Evolutionary conservation across 2,329 filamentous ascomycete genomes (phyloP), one percentile per base, ranked within the genome.

Genomic region (Penicillium olsonii): DNA sequence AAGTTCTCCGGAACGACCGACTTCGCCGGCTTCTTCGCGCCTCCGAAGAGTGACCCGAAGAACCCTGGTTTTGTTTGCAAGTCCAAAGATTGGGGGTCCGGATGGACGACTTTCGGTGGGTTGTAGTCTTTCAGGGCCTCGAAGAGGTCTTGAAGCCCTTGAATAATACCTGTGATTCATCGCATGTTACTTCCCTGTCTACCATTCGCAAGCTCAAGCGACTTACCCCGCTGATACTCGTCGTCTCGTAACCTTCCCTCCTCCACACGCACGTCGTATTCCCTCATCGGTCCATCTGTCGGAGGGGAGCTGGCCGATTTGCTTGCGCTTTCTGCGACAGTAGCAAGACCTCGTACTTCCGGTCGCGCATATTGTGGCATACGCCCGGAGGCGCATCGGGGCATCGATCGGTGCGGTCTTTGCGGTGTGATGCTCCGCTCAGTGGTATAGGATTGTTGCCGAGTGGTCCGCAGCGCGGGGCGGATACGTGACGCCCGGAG

Each of bases 71-170:
- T 79, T 49, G 78, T 77, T 45, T 73, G 71, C 0, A 77, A 75
- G 44, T 83, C 77, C 6, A 85, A 77, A 5, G 85, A 87, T 51
- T 92, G 88, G 59, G 92, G 75, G 17, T 81, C 87, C 6, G 92
- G 92, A 55, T 88, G 89, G 27, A 87, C 73, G 27, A 96, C 88
- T 9, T 83, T 78, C 0, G 85, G 88, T 14, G 91, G 84, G 2
- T 78, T 69, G 73, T 97, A 99, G 45, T 79, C 71, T 54, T 80
- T 76, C 37, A 99, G 80, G 65, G 90, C 89, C 52, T 95, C 84
- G 72, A 96, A 89, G 11, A 99, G 83, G 66, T 92, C 85, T 72
- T 99, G 90, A 5, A 99, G 79, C 63, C 84, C 88, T 67, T 94
- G 84, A 61, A 99, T 92, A 60, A 99, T 92, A 35, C 85, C 90